Base-by-base conservation (phyloP, 768 basidiomycete genomes). In the Pisolithus sp. region DNA sequence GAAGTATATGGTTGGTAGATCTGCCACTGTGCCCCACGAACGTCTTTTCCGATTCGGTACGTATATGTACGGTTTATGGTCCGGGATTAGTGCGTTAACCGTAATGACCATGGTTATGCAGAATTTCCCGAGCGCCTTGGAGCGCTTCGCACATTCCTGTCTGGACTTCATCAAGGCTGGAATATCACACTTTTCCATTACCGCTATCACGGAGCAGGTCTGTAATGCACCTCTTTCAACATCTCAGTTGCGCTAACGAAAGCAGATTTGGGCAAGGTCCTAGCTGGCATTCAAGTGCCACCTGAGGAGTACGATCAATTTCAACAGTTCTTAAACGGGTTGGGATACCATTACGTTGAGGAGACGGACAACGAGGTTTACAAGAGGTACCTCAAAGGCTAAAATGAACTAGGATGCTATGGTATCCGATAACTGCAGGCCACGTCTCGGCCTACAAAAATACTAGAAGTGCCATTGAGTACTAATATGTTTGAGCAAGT, bases 121-220 rank as follows among this genome's bases (percentile, higher is more conserved):
- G 94, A 95, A 66, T 99, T 99, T 66, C 96, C 96, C 1, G 96
- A 99, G 67, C 75, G 96, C 49, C 94, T 93, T 0, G 86, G 85
- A 2, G 96, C 95, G 4, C 73, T 99, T 52, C 82, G 89, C 40
- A 90, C 88, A 58, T 99, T 98, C 74, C 75, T 99, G 53, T 74
- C 84, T 26, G 89, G 87, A 3, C 65, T 99, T 42, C 86, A 86
- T 30, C 73, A 79, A 18, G 85, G 83, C 23, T 97, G 94, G 93
- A 97, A 94, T 67, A 91, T 99, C 46, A 88, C 93, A 1, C 67
- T 99, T 57, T 99, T 98, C 73, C 96, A 99, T 67, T 99, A 99
- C 69, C 80, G 96, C 50, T 97, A 98, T 66, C 95, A 98, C 53
- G 96, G 96, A 28, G 92, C 88, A 63, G 94, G 94, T 91, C 58